Base-by-base conservation (phyloP, 192 early-diverging fungal species). In the Dissophora ornata region DNA sequence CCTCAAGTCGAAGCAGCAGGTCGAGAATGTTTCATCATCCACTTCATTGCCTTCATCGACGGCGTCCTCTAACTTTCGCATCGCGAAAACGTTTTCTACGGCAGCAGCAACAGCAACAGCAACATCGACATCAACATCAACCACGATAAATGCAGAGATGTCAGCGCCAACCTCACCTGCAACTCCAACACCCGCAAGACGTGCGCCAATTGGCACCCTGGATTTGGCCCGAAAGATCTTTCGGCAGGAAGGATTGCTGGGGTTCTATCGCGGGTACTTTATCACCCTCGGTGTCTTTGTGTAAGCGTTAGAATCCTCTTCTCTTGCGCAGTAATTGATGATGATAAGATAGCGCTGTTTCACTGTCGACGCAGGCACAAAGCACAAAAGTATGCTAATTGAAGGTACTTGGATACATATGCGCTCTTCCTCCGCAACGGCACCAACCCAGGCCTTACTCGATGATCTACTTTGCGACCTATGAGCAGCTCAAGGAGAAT, bases 261-360 rank as follows among this genome's bases (percentile, higher is more conserved):
- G 92, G 0, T 92, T 95, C 56, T 93, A 80, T 62, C 75, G 85
- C 48, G 93, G 93, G 9, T 93, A 95, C 73, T 88, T 82, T 48
- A 66, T 95, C n/a, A 77, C 84, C 0, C 68, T 93, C 24, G 87
- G 77, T 1, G 94, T 95, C 10, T 95, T 93, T 80, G 74, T 95
- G 26, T 92, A 93, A 40, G 89, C 90, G 45, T 22, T 21, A 24
- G n/a, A 25, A 5, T 50, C 26, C 25, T 7, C 48, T n/a, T n/a
- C n/a, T n/a, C n/a, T n/a, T n/a, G n/a, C n/a, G n/a, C n/a, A n/a
- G n/a, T n/a, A n/a, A n/a, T n/a, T n/a, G n/a, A n/a, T n/a, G n/a
- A n/a, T n/a, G n/a, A n/a, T n/a, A n/a, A n/a, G n/a, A n/a, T n/a
- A n/a, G n/a, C n/a, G n/a, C n/a, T n/a, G n/a, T n/a, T n/a, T n/a